Percentiles rank a stretch among this genome's conserved stretches.
These are phyloP conservation scores for Boletus tylopilopsis DNA, from an alignment of 768 basidiomycete species.

Conservation along the genomic window DNA sequence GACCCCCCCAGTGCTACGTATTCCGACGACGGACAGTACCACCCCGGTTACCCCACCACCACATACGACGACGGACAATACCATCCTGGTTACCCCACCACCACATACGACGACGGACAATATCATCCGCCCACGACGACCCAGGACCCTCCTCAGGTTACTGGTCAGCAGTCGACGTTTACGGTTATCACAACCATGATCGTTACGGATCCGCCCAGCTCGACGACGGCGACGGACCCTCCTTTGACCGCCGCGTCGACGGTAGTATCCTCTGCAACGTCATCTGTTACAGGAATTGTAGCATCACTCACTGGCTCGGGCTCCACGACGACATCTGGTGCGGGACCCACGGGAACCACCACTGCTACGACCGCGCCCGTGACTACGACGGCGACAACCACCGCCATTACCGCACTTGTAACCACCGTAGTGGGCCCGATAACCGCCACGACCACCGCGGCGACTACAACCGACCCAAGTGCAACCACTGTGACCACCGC, in stretches of 20 bases:
- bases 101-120: conserved; percentile 17
- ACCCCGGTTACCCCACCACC: too few relatives aligned
- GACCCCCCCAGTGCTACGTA: too few relatives aligned
- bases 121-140: conserved; percentile 23
- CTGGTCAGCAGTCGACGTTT: background rate
- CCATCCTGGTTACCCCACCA: too few relatives aligned
- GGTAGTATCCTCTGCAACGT: background rate
- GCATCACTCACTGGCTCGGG: background rate
- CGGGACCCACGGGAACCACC: background rate
- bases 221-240: background rate
- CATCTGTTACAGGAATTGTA: background rate
- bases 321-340: background rate
- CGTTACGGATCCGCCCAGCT: background rate
- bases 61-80: conserved; percentile 19
- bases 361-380: background rate
- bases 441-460: background rate
- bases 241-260: background rate
- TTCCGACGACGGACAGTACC: too few relatives aligned
- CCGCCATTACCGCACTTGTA: background rate
- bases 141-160: conserved; percentile 1
- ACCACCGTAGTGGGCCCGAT: background rate
- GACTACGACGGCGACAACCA: background rate
- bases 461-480: background rate
- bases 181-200: background rate
- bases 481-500: background rate